phyloP scores from a whole-genome alignment of 805 yeast species.

The Lachancea cidri region DNA sequence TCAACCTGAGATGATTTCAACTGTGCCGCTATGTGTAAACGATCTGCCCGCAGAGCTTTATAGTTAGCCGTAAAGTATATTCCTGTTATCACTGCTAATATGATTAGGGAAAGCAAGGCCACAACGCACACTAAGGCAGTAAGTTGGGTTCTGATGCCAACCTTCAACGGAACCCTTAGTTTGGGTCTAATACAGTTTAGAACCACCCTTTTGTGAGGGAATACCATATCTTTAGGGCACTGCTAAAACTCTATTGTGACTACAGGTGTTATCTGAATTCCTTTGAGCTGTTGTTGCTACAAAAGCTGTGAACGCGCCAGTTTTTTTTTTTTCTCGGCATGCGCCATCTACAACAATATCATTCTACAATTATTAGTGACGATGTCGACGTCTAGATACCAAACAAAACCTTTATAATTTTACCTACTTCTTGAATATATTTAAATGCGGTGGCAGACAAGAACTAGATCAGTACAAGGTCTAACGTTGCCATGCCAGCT shows the following conservation, averaged over 20 bases:
- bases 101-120: constrained; percentile 62
- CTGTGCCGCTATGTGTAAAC: constrained; percentile 72
- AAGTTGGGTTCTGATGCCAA: constrained; percentile 73
- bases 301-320: not conserved
- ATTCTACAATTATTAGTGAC: no score
- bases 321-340: no score
- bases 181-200: constrained; percentile 1
- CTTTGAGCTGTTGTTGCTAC: not conserved
- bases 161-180: constrained; percentile 36
- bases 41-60: constrained; percentile 57
- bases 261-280: no score
- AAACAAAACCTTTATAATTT: not conserved
- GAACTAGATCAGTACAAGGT: constrained; percentile 10
- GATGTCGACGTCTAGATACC: no score
- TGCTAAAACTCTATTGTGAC: no score
- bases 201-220: not conserved
- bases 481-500: constrained; percentile 11
- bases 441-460: not conserved
- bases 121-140: constrained; percentile 65
- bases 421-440: not conserved
- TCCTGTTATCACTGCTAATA: constrained; percentile 71
- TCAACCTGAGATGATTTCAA: constrained; percentile 73
- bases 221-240: not conserved
- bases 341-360: no score
- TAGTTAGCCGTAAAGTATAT: constrained; percentile 65